A percentile compares a stretch with the other conserved stretches of the same genome.
These are phyloP conservation scores for Myxozyma neotropica DNA, from an alignment of 805 yeast genomes.

Conservation along the genomic window DNA sequence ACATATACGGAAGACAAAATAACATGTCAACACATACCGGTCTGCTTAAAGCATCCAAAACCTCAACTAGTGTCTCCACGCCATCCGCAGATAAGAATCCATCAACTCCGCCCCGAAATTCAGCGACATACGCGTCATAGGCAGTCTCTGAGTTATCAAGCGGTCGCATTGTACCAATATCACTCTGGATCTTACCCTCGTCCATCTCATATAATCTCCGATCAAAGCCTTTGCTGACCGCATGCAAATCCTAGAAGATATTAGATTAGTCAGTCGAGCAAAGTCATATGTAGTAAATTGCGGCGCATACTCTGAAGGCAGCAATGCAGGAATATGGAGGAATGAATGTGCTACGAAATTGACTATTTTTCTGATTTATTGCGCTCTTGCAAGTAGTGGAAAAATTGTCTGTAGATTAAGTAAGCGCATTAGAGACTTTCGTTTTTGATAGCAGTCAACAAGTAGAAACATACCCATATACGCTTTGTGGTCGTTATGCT, in stretches of 20 bases:
- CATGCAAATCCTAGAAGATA: slow-evolving; percentile 11
- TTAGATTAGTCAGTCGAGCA: neutral
- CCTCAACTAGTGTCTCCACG: slow-evolving; percentile 45
- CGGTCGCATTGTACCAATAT: neutral
- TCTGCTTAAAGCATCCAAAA: slow-evolving; percentile 43
- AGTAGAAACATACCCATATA: slow-evolving; percentile 11
- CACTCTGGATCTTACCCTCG: slow-evolving; percentile 11
- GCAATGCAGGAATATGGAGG: slow-evolving; percentile 28
- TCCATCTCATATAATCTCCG: slow-evolving; percentile 10
- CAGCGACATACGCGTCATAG: slow-evolving; percentile 57
- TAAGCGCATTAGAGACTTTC: neutral
- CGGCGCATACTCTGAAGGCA: slow-evolving; percentile 17
- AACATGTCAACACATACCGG: slow-evolving; percentile 14
- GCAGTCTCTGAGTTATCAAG: slow-evolving; percentile 48
- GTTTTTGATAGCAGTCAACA: too few species aligned
- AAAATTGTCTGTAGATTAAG: slow-evolving; percentile 2
- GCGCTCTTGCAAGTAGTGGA: slow-evolving; percentile 9
- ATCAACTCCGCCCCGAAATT: slow-evolving; percentile 53
- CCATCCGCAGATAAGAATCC: slow-evolving; percentile 53
- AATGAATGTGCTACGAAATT: slow-evolving; percentile 11
- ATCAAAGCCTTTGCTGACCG: slow-evolving; percentile 19
- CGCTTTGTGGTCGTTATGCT: neutral
- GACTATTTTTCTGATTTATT: neutral
- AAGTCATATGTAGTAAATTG: neutral
- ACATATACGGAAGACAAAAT: neutral